Percentiles rank a stretch among this genome's conserved stretches.
These are phyloP conservation scores for Podaxis sp. DNA, from an alignment of 768 basidiomycete genomes.

Conservation along the genomic window DNA sequence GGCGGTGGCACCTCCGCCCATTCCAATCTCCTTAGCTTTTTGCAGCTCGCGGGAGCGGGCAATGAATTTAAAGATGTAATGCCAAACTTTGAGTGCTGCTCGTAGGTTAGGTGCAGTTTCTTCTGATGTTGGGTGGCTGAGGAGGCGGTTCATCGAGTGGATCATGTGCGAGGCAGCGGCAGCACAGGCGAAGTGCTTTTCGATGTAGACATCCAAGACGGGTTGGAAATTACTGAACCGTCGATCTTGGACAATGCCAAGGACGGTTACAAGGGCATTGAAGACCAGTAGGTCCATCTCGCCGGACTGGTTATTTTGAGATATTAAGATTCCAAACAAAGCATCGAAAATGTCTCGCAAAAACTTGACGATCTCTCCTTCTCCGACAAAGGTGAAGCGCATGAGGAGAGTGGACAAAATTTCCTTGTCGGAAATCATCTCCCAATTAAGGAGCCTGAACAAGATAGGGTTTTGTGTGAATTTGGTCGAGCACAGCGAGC, in stretches of 20 bases:
- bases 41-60: conserved; percentile 87
- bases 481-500: conserved; percentile 88
- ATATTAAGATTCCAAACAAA: conserved; percentile 85
- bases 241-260: conserved; percentile 91
- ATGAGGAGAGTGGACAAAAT: conserved; percentile 69
- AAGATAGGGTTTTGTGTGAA: conserved; percentile 90
- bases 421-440: conserved; percentile 61
- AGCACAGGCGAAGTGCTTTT: conserved; percentile 81
- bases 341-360: conserved; percentile 89
- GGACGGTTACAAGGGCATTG: conserved; percentile 86
- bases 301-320: conserved; percentile 67
- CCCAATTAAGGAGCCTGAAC: conserved; percentile 80
- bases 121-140: conserved; percentile 67
- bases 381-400: conserved; percentile 89
- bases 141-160: conserved; percentile 81
- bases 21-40: conserved; percentile 74
- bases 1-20: conserved; percentile 78
- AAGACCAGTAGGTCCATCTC: conserved; percentile 88
- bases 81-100: conserved; percentile 94
- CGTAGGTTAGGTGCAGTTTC: conserved; percentile 80
- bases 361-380: conserved; percentile 94
- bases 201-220: conserved; percentile 91
- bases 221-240: conserved; percentile 95
- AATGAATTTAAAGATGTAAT: conserved; percentile 94
- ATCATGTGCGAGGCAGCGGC: conserved; percentile 83